Evolutionary conservation across 2,329 filamentous ascomycete species (phyloP).

Genomic region (Cladosporium sp.): DNA sequence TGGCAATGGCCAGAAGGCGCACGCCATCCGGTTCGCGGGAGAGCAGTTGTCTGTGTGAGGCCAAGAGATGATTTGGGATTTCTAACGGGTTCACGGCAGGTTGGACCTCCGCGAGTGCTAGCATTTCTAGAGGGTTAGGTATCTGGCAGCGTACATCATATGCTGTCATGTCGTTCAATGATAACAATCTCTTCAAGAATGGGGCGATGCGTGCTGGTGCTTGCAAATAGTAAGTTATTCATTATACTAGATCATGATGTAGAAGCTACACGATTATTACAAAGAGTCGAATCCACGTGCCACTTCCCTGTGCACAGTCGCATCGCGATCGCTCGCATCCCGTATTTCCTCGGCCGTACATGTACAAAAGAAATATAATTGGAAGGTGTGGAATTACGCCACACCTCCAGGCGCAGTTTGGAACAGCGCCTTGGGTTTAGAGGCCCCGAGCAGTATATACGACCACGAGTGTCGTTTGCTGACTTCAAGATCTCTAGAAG

Average conservation of each 20-base stretch:
- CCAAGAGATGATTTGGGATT: not conserved
- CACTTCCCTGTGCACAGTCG: not conserved
- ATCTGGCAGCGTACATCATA: not conserved
- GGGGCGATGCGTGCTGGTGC: not conserved
- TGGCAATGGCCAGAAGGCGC: not conserved
- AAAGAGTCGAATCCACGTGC: not conserved
- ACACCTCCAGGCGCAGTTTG: not conserved
- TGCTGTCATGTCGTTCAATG: not conserved
- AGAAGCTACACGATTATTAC: conserved; percentile 6
- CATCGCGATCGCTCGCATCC: not conserved
- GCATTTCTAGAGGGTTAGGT: not conserved
- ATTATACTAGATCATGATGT: conserved; percentile 4
- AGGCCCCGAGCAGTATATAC: not conserved
- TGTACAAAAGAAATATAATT: conserved; percentile 7
- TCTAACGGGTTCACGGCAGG: not conserved
- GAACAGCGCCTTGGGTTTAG: not conserved
- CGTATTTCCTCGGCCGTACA: not conserved
- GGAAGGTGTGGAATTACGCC: not conserved
- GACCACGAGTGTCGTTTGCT: not conserved
- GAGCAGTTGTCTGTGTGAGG: too few relatives aligned
- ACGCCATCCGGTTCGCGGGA: not conserved
- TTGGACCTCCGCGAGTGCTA: not conserved
- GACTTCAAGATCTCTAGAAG: conserved; percentile 28
- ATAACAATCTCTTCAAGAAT: not conserved
- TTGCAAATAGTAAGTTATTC: not conserved